These are phyloP conservation scores for Colletotrichum spinosum DNA, from an alignment of 2,329 filamentous ascomycete species.

Conservation along the genomic window DNA sequence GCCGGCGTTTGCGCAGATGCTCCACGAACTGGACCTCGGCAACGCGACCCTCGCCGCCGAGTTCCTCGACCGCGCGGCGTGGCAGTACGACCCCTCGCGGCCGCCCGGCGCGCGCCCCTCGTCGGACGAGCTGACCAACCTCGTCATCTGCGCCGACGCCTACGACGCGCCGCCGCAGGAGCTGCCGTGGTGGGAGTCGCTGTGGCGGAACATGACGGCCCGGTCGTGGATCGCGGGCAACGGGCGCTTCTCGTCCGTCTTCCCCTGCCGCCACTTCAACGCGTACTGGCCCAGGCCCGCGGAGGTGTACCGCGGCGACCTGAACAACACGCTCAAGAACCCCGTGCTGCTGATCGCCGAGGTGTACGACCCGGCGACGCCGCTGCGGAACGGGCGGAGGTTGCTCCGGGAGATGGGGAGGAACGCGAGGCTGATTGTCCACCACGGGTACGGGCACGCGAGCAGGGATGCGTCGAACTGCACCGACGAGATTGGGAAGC, in stretches of 20 bases:
- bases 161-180: constrained; percentile 57
- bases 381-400: constrained; percentile 59
- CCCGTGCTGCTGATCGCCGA: constrained; percentile 61
- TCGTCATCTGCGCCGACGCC: constrained; percentile 60
- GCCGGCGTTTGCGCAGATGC: constrained; percentile 54
- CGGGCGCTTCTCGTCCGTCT: constrained; percentile 56
- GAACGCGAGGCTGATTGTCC: constrained; percentile 60
- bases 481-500: constrained; percentile 54
- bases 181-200: constrained; percentile 57
- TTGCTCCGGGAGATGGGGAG: constrained; percentile 58
- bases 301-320: constrained; percentile 59
- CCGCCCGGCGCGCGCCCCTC: constrained; percentile 45
- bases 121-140: constrained; percentile 51
- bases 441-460: constrained; percentile 63
- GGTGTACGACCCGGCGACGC: constrained; percentile 63
- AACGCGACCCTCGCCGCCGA: constrained; percentile 56
- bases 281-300: constrained; percentile 58
- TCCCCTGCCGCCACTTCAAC: constrained; percentile 59
- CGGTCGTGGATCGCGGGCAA: constrained; percentile 60
- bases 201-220: constrained; percentile 61
- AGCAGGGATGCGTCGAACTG: constrained; percentile 58
- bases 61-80: constrained; percentile 51
- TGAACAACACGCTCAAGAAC: constrained; percentile 56
- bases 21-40: constrained; percentile 57
- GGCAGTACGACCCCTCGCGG: constrained; percentile 56